Evolutionary conservation across 2,329 filamentous ascomycete genomes (phyloP).

Genomic region (Fusarium caatingaense): DNA sequence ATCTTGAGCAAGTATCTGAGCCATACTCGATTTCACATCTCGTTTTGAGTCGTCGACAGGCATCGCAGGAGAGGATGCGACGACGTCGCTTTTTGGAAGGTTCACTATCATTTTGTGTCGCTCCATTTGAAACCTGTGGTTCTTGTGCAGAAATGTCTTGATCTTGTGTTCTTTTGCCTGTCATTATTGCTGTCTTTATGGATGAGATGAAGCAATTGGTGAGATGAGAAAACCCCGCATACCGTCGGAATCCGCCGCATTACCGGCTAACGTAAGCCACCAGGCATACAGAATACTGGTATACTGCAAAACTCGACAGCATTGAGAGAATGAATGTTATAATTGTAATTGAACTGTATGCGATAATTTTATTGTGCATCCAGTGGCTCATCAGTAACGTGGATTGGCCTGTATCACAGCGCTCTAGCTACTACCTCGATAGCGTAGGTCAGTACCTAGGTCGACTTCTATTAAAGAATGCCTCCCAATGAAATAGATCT

Average conservation of each 20-base stretch:
- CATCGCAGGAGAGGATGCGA: conserved; percentile 36
- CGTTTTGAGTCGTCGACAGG: conserved; percentile 37
- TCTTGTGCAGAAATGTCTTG: not conserved
- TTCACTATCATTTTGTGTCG: not conserved
- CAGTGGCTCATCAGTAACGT: not conserved
- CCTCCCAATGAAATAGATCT: too few species aligned
- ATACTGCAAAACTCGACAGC: not conserved
- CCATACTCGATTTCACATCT: conserved; percentile 33
- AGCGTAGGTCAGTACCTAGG: not conserved
- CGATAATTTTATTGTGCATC: not conserved
- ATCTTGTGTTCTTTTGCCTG: conserved; percentile 7
- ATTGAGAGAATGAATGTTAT: rapidly evolving
- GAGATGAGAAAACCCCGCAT: conserved; percentile 15
- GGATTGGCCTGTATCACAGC: not conserved
- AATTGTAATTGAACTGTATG: not conserved
- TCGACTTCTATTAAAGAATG: not conserved
- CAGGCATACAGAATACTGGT: not conserved
- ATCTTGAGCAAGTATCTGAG: conserved; percentile 29
- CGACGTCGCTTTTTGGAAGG: conserved; percentile 27
- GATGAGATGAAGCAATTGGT: not conserved
- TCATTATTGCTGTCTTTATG: not conserved
- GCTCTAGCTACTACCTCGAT: not conserved
- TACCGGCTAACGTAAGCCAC: conserved; percentile 5
- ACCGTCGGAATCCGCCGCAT: conserved; percentile 12
- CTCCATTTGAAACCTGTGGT: not conserved